Conservation (phyloP, 192 early-diverging fungal species). For the Coemansia sp. region DNA sequence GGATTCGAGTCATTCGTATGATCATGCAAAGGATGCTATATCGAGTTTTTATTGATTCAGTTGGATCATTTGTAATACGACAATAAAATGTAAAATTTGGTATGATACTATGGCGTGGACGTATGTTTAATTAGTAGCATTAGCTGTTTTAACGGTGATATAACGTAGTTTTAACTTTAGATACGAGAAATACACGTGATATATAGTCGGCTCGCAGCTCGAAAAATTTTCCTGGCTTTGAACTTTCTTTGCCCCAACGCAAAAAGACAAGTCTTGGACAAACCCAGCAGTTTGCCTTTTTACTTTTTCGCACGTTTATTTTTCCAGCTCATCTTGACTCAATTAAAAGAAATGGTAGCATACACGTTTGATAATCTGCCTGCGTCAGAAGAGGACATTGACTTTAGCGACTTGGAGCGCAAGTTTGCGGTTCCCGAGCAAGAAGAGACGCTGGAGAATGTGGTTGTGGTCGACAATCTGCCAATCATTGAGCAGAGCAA, state of each 20-base stretch:
- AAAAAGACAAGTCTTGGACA: not conserved
- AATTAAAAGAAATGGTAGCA: not conserved
- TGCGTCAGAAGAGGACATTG: constrained; percentile 74
- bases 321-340: too few relatives aligned
- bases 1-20: constrained; percentile 25
- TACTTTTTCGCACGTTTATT: too few relatives aligned
- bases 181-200: too few relatives aligned
- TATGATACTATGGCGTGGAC: too few relatives aligned
- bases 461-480: constrained; percentile 91
- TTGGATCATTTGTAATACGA: not conserved
- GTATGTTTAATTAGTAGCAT: too few relatives aligned
- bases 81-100: not conserved
- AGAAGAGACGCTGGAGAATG: constrained; percentile 73
- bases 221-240: not conserved
- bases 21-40: constrained; percentile 14
- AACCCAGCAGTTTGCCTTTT: too few relatives aligned
- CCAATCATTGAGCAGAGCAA: constrained; percentile 86
- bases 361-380: constrained; percentile 67
- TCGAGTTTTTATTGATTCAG: constrained; percentile 22
- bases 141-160: too few relatives aligned
- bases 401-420: constrained; percentile 87
- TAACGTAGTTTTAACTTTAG: too few relatives aligned
- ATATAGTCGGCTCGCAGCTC: not conserved
- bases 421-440: constrained; percentile 69
- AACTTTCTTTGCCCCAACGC: not conserved